These are phyloP conservation scores for Musa beccarii DNA, from an alignment of 176 grass and related monocot species.

Conservation along the genomic window DNA sequence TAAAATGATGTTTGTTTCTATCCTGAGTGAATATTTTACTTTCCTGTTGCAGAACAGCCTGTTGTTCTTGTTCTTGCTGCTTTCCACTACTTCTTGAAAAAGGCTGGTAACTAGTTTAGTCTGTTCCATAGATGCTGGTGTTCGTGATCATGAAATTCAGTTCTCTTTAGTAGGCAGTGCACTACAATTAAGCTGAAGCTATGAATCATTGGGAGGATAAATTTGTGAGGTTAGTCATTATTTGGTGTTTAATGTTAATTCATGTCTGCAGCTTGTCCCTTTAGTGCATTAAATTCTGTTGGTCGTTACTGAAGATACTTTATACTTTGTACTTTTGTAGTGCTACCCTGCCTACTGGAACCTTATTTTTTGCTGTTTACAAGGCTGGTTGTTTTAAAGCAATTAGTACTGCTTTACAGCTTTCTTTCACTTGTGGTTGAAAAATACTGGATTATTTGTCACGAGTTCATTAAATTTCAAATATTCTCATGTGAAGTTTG, in stretches of 20 bases:
- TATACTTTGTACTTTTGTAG: too few species aligned
- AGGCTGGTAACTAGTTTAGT: background rate
- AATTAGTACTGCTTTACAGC: background rate
- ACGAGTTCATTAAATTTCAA: background rate
- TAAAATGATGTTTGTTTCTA: background rate
- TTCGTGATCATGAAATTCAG: background rate
- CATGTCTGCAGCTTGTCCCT: background rate
- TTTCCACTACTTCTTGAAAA: background rate
- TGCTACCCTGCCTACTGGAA: background rate
- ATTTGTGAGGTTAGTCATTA: constrained; percentile 8
- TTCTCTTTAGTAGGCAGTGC: background rate
- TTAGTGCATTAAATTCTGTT: background rate
- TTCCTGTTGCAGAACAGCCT: background rate
- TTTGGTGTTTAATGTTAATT: background rate
- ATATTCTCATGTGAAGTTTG: background rate
- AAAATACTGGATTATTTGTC: background rate
- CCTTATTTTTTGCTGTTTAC: background rate
- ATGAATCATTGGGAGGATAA: constrained; percentile 9
- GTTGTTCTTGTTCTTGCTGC: background rate
- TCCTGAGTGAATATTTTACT: background rate
- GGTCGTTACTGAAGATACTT: background rate
- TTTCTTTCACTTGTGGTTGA: background rate
- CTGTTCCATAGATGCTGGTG: background rate
- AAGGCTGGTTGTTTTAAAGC: background rate
- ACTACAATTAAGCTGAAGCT: background rate